phyloP scores from a whole-genome alignment of 495 filamentous ascomycete genomes.

The Podospora didyma region DNA sequence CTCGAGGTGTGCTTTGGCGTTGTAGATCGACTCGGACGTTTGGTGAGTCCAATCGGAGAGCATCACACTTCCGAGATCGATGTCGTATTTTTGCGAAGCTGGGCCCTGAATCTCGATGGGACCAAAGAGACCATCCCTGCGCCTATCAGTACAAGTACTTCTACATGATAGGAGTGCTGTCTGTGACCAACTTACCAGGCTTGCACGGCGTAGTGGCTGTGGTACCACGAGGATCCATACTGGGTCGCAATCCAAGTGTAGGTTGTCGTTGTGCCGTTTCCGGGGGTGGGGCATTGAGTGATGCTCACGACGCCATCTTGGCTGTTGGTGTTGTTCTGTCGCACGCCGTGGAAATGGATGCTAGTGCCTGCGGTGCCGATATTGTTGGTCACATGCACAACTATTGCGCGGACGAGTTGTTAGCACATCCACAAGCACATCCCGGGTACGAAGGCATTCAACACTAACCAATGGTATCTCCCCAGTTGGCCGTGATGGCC shows the following conservation, averaged over 20 bases:
- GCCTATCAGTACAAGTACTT: no score
- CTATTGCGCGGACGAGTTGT: constrained; percentile 22
- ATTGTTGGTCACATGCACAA: constrained; percentile 45
- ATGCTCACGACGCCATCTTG: constrained; percentile 42
- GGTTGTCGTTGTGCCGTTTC: constrained; percentile 37
- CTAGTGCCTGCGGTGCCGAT: constrained; percentile 28
- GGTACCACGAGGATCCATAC: constrained; percentile 54
- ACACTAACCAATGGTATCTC: constrained; percentile 39
- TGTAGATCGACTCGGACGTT: constrained; percentile 1
- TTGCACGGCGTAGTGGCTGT: constrained; percentile 49
- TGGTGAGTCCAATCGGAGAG: constrained; percentile 8
- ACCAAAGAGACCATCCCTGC: neutral
- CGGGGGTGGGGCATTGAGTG: constrained; percentile 45
- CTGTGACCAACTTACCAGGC: constrained; percentile 21
- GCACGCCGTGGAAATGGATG: constrained; percentile 35
- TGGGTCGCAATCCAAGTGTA: constrained; percentile 49
- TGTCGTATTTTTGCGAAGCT: constrained; percentile 25
- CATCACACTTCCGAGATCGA: constrained; percentile 7
- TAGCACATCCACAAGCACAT: neutral
- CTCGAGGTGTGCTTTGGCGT: neutral
- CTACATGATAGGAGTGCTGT: no score
- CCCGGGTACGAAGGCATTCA: neutral
- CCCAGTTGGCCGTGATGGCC: constrained; percentile 39
- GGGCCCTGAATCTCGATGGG: constrained; percentile 18
- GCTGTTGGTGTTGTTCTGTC: constrained; percentile 33